phyloP scores from a whole-genome alignment of 352 stramenopile species.

The Halophytophthora batemanensis region DNA sequence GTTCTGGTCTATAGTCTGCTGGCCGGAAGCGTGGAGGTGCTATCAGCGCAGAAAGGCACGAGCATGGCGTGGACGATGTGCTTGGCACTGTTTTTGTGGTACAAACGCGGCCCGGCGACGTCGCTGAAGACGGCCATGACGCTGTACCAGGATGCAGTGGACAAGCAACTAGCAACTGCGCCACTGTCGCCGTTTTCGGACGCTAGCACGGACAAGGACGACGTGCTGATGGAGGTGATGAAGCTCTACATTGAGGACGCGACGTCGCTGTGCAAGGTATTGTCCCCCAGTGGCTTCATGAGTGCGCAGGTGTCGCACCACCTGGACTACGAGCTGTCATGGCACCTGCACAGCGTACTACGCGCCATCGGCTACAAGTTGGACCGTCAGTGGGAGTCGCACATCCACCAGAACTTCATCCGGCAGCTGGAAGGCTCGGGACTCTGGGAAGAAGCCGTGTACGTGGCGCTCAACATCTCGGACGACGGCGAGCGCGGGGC shows the following conservation, averaged over 20 bases:
- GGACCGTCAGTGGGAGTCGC: constrained; percentile 69
- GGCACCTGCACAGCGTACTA: constrained; percentile 75
- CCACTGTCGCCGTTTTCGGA: constrained; percentile 29
- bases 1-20: constrained; percentile 67
- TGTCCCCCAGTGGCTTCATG: constrained; percentile 61
- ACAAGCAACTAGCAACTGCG: constrained; percentile 34
- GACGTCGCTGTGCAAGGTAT: constrained; percentile 49
- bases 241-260: constrained; percentile 59
- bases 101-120: constrained; percentile 47
- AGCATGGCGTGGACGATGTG: constrained; percentile 54
- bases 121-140: constrained; percentile 44
- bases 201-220: constrained; percentile 33
- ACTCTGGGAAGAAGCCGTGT: constrained; percentile 70
- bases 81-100: constrained; percentile 72
- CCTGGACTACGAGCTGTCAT: constrained; percentile 77
- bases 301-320: constrained; percentile 20
- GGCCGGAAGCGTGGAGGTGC: constrained; percentile 52
- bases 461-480: constrained; percentile 78
- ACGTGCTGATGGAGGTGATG: constrained; percentile 68
- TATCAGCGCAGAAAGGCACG: constrained; percentile 46
- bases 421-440: constrained; percentile 62
- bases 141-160: constrained; percentile 39
- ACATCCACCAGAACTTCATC: constrained; percentile 83
- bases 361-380: constrained; percentile 71
- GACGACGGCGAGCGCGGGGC: constrained; percentile 46